These are phyloP conservation scores for Cyberlindnera veronae DNA, from an alignment of 805 yeast genomes.

Conservation along the genomic window DNA sequence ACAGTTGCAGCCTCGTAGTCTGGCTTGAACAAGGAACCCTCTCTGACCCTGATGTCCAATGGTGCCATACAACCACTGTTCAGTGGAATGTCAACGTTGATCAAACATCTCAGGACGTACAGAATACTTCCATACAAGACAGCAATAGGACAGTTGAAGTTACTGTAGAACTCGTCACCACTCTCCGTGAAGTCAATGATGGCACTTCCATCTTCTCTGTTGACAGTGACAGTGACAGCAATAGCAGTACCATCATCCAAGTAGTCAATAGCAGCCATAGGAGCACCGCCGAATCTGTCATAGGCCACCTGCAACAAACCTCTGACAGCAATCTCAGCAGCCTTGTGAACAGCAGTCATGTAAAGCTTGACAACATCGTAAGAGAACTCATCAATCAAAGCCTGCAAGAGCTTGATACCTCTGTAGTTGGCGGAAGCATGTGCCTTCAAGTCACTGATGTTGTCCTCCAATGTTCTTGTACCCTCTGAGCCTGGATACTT, in stretches of 20 bases:
- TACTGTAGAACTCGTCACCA: slow-evolving; percentile 83
- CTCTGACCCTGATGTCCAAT: slow-evolving; percentile 55
- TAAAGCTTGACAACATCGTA: slow-evolving; percentile 58
- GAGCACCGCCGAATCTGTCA: slow-evolving; percentile 35
- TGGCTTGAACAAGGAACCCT: slow-evolving; percentile 66
- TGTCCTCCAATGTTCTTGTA: slow-evolving; percentile 78
- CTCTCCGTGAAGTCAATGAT: slow-evolving; percentile 84
- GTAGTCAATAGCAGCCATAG: slow-evolving; percentile 56
- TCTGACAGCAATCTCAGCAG: slow-evolving; percentile 73
- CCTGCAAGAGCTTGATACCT: slow-evolving; percentile 65
- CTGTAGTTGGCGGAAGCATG: slow-evolving; percentile 87
- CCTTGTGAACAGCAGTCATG: slow-evolving; percentile 78
- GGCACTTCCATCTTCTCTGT: slow-evolving; percentile 47
- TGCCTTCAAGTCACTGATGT: slow-evolving; percentile 78
- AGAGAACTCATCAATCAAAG: slow-evolving; percentile 61
- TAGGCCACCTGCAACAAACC: slow-evolving; percentile 44
- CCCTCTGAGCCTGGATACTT: slow-evolving; percentile 85
- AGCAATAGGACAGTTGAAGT: slow-evolving; percentile 89
- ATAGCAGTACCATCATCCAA: slow-evolving; percentile 84
- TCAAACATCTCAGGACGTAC: slow-evolving; percentile 77
- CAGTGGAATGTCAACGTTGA: slow-evolving; percentile 51
- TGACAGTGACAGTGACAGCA: slow-evolving; percentile 49
- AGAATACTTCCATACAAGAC: slow-evolving; percentile 85
- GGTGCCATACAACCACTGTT: slow-evolving; percentile 54
- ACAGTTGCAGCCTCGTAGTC: slow-evolving; percentile 87